Conservation (phyloP, 1,284 basidiomycete species). For the Pseudozyma hubeiensis region DNA sequence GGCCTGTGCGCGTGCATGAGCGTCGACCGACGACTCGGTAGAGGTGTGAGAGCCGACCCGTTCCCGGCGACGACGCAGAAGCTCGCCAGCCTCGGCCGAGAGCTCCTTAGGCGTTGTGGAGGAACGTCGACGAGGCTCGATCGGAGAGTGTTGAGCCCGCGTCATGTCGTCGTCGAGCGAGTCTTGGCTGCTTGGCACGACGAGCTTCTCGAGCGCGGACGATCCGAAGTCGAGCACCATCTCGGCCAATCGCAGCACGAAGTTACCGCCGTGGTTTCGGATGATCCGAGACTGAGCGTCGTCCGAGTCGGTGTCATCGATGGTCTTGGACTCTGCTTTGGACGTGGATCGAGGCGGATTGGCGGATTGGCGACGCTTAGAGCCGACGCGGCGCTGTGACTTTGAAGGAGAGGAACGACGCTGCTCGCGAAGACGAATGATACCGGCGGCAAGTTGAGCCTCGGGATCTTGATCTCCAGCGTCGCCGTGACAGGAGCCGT, state of each 20-base stretch:
- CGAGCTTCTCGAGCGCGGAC: constrained; percentile 31
- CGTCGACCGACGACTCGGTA: constrained; percentile 10
- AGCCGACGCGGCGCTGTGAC: constrained; percentile 10
- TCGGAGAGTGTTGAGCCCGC: background rate
- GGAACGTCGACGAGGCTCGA: constrained; percentile 26
- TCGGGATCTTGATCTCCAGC: constrained; percentile 59
- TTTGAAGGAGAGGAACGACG: constrained; percentile 17
- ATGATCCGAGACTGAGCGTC: constrained; percentile 29
- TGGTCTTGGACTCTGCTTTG: constrained; percentile 2
- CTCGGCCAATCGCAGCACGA: constrained; percentile 42
- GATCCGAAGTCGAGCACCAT: constrained; percentile 47
- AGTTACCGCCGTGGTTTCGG: constrained; percentile 31
- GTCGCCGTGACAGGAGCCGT: constrained; percentile 62
- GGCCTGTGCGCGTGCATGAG: background rate
- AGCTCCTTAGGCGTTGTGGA: constrained; percentile 44
- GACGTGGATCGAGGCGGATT: background rate
- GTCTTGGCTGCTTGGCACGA: constrained; percentile 10
- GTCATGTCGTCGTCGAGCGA: background rate
- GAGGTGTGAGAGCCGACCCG: constrained; percentile 14
- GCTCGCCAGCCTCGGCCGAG: constrained; percentile 26
- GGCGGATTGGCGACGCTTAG: constrained; percentile 14
- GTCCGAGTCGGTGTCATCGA: constrained; percentile 33
- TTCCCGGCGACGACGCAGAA: constrained; percentile 40
- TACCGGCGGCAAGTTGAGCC: constrained; percentile 55
- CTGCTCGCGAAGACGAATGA: constrained; percentile 42